Conservation (phyloP, 2,329 filamentous ascomycete species). For the Venturia effusa region DNA sequence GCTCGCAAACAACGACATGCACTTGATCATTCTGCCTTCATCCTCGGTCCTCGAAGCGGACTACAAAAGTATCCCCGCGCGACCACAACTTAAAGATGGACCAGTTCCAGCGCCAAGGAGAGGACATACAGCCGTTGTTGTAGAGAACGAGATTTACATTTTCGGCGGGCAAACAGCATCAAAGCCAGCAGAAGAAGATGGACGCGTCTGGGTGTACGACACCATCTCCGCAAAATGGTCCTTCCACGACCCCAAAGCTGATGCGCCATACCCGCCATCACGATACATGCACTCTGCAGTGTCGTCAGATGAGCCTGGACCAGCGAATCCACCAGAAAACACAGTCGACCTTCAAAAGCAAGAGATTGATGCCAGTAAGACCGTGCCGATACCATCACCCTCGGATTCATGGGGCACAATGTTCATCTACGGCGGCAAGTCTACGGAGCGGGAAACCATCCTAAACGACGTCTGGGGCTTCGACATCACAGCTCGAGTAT, state of each 20-base stretch:
- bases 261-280: constrained; percentile 16
- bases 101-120: constrained; percentile 28
- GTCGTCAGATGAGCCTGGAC: constrained; percentile 29
- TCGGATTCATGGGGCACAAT: constrained; percentile 37
- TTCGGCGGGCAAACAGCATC: constrained; percentile 28
- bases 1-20: constrained; percentile 36
- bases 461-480: constrained; percentile 42
- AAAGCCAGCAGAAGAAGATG: constrained; percentile 20
- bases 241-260: constrained; percentile 24
- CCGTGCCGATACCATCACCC: constrained; percentile 30
- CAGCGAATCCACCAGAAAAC: constrained; percentile 12
- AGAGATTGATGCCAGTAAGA: constrained; percentile 29
- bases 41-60: constrained; percentile 32
- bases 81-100: constrained; percentile 17
- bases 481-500: constrained; percentile 37
- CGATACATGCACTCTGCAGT: constrained; percentile 27
- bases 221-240: constrained; percentile 31
- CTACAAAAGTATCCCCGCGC: constrained; percentile 26
- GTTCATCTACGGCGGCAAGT: constrained; percentile 38
- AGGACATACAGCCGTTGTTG: constrained; percentile 31
- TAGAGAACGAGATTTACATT: constrained; percentile 35
- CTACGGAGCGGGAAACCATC: neutral
- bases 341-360: constrained; percentile 22
- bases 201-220: constrained; percentile 34
- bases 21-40: constrained; percentile 38